Base-by-base conservation (phyloP, 2,329 filamentous ascomycete genomes). In the Microdochium bolleyi region DNA sequence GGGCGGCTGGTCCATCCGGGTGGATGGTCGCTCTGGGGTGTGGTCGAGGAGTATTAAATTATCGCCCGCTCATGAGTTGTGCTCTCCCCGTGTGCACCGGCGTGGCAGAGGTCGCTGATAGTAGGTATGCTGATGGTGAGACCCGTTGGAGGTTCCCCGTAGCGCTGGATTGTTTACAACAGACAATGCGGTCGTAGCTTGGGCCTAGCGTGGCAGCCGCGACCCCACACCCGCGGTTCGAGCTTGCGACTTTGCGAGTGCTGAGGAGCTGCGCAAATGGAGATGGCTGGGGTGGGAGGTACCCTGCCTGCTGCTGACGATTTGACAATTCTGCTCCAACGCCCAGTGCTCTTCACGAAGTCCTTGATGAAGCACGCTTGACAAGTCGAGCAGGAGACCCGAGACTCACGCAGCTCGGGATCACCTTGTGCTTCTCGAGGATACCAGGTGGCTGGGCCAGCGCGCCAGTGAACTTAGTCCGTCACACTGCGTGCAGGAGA, bases 1-100 rank as follows among this genome's bases (percentile, higher is more conserved):
- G 58, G 54, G 52, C 50, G 49, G 52, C 34, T 52, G 57, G 58
- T 54, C 58, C 56, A 62, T 60, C 56, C 57, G 59, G 53, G 52
- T 38, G 50, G n/a, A 52, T 55, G 55, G 55, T 56, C 51, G 56
- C 53, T 50, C 52, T 25, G 24, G 41, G 25, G 30, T 21, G 41
- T 41, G 48, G 21, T 24, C 41, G 21, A 19, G 11, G 37, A n/a
- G 37, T 11, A n/a, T 8, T 41, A 41, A 16, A 7, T 10, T 19
- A 19, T 24, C 41, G 41, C 41, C 41, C 13, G 41, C 41, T 46
- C 14, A 7, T 5, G 7, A 16, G 14, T 16, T 46, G 41, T 46
- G 41, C 19, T 16, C 16, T 7, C 22, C 3, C 41, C 22, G 13
- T 16, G 19, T 41, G 11, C 13, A 10, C 11, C 37, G 9, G 11